Evolutionary conservation across 2,329 filamentous ascomycete genomes (phyloP).

Genomic region (Sarocladiaceae sp.): DNA sequence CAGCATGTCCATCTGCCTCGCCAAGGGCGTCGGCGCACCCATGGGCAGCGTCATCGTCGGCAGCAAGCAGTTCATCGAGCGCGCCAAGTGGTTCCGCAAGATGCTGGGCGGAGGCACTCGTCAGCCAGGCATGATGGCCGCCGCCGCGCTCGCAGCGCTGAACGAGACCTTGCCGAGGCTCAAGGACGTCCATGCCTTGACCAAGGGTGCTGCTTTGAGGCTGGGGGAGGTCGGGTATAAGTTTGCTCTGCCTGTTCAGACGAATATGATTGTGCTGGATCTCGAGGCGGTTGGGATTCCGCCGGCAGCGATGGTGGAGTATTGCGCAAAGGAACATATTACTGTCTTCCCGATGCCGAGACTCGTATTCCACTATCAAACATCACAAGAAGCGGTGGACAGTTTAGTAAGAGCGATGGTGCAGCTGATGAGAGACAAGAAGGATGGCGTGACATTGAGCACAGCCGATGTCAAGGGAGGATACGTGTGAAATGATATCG

Average conservation of each 20-base stretch:
- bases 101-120: conserved; percentile 65
- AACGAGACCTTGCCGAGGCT: conserved; percentile 19
- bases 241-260: conserved; percentile 20
- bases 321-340: conserved; percentile 9
- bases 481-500: not conserved
- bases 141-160: conserved; percentile 61
- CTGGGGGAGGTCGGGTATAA: conserved; percentile 16
- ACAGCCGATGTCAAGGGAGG: not conserved
- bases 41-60: conserved; percentile 68
- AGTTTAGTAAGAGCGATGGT: conserved; percentile 6
- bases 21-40: conserved; percentile 71
- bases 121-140: conserved; percentile 63
- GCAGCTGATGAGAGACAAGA: conserved; percentile 11
- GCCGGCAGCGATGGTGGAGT: conserved; percentile 10
- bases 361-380: conserved; percentile 12
- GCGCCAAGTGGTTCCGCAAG: conserved; percentile 46
- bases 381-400: not conserved
- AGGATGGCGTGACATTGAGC: conserved; percentile 7
- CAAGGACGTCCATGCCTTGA: conserved; percentile 15
- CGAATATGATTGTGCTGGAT: conserved; percentile 21
- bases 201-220: conserved; percentile 14
- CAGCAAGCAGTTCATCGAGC: conserved; percentile 23
- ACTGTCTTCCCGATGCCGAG: conserved; percentile 8
- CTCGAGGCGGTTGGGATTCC: conserved; percentile 13
- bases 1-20: conserved; percentile 68